A percentile compares a stretch with the other conserved stretches of the same genome.
phyloP scores from a whole-genome alignment of 1,139 yeast species.

The Zygosaccharomyces sapae region DNA sequence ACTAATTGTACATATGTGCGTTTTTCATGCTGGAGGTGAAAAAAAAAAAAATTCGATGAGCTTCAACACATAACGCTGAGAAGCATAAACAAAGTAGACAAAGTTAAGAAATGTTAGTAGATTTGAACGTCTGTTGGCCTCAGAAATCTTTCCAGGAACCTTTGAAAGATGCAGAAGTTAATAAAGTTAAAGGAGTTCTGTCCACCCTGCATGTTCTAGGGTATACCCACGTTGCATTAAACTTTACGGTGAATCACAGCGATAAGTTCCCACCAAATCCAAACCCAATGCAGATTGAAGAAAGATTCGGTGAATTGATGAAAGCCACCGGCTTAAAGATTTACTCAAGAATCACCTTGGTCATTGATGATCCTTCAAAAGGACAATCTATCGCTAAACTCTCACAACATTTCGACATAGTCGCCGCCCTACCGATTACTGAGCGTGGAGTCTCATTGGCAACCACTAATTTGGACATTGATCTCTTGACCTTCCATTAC shows the following conservation, averaged over 20 bases:
- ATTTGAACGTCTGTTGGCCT: conserved; percentile 84
- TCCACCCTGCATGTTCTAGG: conserved; percentile 60
- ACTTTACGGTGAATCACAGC: conserved; percentile 55
- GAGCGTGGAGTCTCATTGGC: conserved; percentile 78
- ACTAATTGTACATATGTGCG: too few species aligned
- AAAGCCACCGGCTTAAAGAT: conserved; percentile 46
- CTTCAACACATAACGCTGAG: conserved; percentile 4
- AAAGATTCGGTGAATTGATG: conserved; percentile 30
- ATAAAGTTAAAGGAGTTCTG: conserved; percentile 46
- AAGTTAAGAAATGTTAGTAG: conserved; percentile 49
- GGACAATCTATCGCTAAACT: conserved; percentile 65
- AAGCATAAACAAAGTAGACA: background rate
- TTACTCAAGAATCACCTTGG: conserved; percentile 68
- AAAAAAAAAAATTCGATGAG: conserved; percentile 1
- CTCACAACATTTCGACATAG: conserved; percentile 64
- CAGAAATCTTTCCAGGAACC: conserved; percentile 44
- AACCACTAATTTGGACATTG: conserved; percentile 60
- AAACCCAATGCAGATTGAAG: conserved; percentile 29
- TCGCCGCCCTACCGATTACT: conserved; percentile 74
- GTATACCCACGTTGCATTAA: conserved; percentile 70
- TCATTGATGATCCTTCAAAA: conserved; percentile 72
- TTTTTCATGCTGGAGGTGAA: background rate
- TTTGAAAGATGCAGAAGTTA: conserved; percentile 44
- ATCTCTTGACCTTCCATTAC: conserved; percentile 70
- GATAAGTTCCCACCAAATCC: conserved; percentile 49